Evolutionary conservation across 2,329 filamentous ascomycete species (phyloP).

Genomic region (Clonostachys rhizophaga): DNA sequence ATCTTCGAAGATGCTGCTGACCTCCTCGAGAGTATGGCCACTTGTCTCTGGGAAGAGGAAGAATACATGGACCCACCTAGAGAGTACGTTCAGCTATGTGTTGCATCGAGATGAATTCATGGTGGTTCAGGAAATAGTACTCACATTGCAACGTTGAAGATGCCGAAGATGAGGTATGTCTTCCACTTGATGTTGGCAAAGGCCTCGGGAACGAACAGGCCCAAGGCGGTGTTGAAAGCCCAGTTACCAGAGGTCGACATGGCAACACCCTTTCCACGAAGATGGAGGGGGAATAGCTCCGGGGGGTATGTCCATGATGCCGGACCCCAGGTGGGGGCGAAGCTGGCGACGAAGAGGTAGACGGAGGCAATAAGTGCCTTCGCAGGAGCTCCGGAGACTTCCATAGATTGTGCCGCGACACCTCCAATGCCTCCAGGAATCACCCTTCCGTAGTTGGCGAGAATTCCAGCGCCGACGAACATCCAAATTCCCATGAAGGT

Average conservation of each 20-base stretch:
- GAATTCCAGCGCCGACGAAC: constrained; percentile 47
- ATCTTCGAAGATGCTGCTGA: constrained; percentile 41
- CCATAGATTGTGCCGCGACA: constrained; percentile 45
- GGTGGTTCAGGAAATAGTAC: constrained; percentile 2
- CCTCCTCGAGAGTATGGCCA: constrained; percentile 50
- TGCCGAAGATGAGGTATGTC: constrained; percentile 14
- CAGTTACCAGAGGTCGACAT: constrained; percentile 6
- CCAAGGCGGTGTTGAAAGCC: constrained; percentile 8
- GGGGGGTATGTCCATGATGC: constrained; percentile 29
- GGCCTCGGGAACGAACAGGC: constrained; percentile 7
- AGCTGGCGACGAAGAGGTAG: constrained; percentile 56
- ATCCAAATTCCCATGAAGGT: constrained; percentile 62
- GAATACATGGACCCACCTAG: constrained; percentile 38
- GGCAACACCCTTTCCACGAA: constrained; percentile 8
- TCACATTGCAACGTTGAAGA: constrained; percentile 4
- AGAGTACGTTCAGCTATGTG: no score
- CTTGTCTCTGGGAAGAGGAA: constrained; percentile 54
- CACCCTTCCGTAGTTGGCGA: constrained; percentile 37
- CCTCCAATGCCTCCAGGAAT: constrained; percentile 37
- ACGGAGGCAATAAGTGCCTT: constrained; percentile 63
- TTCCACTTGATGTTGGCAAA: constrained; percentile 12
- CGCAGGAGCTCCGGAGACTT: constrained; percentile 33
- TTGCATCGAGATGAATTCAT: no score
- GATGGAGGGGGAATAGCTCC: constrained; percentile 10
- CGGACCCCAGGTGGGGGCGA: constrained; percentile 41